phyloP scores from a whole-genome alignment of 345 rosid species.

The Psidium guajava region DNA sequence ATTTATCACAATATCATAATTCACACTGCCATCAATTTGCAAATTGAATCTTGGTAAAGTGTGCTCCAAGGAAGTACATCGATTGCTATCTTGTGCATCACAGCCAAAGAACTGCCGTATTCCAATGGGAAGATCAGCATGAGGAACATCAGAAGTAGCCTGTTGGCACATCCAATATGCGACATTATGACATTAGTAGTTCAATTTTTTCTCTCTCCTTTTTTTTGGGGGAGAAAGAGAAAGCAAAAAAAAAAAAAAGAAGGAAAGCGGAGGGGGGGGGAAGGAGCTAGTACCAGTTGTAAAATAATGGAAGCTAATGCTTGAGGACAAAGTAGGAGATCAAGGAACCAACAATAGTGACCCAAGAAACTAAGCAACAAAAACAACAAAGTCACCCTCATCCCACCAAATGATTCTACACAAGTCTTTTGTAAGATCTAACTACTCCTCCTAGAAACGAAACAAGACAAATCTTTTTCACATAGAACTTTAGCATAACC shows the following conservation, averaged over 20 bases:
- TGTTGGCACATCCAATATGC: conserved; percentile 11
- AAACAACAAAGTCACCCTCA: not conserved
- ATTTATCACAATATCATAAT: conserved; percentile 48
- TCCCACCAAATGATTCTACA: not conserved
- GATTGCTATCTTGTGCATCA: conserved; percentile 28
- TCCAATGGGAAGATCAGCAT: conserved; percentile 38
- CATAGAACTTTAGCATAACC: not conserved
- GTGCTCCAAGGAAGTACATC: conserved; percentile 28
- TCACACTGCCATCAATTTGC: conserved; percentile 32
- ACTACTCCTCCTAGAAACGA: not conserved
- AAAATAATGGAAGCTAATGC: not conserved
- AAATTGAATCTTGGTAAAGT: conserved; percentile 54
- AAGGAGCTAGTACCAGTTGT: not conserved
- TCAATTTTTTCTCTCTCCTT: not conserved
- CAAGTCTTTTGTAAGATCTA: not conserved
- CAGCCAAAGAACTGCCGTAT: conserved; percentile 65
- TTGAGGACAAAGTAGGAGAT: not conserved
- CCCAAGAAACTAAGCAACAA: not conserved
- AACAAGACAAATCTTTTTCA: not conserved
- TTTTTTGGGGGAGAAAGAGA: not conserved
- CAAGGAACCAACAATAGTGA: not conserved
- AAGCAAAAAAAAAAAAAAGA: not conserved
- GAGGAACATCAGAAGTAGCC: conserved; percentile 86
- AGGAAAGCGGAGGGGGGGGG: not conserved
- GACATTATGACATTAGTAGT: not conserved